Conservation (phyloP, 352 stramenopile genomes). For the Elongisporangium anandrum region DNA sequence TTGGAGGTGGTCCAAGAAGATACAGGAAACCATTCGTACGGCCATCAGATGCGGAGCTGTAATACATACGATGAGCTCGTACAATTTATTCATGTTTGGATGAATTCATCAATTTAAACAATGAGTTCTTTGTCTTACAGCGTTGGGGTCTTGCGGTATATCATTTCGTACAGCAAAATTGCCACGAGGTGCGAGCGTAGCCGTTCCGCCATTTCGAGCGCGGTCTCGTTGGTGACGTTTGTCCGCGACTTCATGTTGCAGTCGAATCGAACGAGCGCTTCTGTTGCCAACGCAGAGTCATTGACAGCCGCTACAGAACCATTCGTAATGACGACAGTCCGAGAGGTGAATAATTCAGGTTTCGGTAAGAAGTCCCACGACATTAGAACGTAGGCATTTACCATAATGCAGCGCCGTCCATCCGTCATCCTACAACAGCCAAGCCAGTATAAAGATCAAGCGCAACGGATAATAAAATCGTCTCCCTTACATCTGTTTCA, state of each 20-base stretch:
- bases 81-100: too few species aligned
- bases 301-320: constrained; percentile 47
- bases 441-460: constrained; percentile 6
- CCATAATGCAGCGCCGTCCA: constrained; percentile 80
- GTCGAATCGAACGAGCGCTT: constrained; percentile 66
- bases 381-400: too few species aligned
- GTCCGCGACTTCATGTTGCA: constrained; percentile 54
- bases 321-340: too few species aligned
- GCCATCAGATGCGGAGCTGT: neutral
- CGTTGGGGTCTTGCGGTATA: constrained; percentile 39
- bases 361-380: too few species aligned
- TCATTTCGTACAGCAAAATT: constrained; percentile 69
- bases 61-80: neutral
- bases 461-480: constrained; percentile 3
- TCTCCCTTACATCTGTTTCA: constrained; percentile 53
- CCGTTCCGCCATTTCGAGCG: constrained; percentile 73
- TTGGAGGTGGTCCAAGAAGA: neutral
- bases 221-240: constrained; percentile 66
- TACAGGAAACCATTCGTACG: neutral
- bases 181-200: constrained; percentile 67
- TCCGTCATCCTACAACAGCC: constrained; percentile 48
- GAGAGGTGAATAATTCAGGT: too few species aligned
- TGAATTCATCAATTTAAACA: too few species aligned
- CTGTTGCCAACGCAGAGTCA: constrained; percentile 55
- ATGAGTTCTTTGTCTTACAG: neutral